These are phyloP conservation scores for Exutisphaerella laricina DNA, from an alignment of 2,329 filamentous ascomycete genomes.

Conservation along the genomic window DNA sequence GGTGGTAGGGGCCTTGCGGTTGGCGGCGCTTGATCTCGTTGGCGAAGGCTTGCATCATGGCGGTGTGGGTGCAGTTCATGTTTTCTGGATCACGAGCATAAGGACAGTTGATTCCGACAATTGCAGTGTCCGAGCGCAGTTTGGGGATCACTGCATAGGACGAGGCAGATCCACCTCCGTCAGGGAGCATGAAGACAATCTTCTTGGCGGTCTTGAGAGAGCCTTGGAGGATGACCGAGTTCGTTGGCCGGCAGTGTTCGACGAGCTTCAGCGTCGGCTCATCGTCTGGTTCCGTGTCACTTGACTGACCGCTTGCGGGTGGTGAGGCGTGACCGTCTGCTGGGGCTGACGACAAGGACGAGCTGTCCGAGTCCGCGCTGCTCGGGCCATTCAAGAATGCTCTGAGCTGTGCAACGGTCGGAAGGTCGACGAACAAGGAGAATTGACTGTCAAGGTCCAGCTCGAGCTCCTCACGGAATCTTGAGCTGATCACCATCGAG, in stretches of 20 bases:
- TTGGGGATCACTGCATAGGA: constrained; percentile 42
- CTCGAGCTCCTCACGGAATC: constrained; percentile 29
- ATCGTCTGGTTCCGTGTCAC: background rate
- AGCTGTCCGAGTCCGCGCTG: background rate
- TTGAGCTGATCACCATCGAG: constrained; percentile 23
- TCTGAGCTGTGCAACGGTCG: constrained; percentile 1
- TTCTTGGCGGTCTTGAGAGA: constrained; percentile 10
- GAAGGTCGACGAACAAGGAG: constrained; percentile 6
- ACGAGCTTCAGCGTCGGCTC: background rate
- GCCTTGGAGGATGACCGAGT: constrained; percentile 19
- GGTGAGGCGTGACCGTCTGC: background rate
- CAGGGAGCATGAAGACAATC: constrained; percentile 38
- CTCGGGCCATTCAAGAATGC: background rate
- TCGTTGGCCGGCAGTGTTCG: background rate
- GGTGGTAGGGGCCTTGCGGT: constrained; percentile 35
- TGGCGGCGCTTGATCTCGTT: constrained; percentile 36
- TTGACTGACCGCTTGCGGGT: background rate
- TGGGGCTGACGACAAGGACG: background rate
- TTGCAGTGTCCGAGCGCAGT: constrained; percentile 29
- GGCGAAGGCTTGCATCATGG: constrained; percentile 9
- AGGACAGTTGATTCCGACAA: constrained; percentile 42
- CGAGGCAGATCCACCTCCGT: constrained; percentile 44
- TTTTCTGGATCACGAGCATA: constrained; percentile 24
- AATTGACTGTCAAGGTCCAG: constrained; percentile 15
- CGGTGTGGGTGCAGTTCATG: constrained; percentile 9